Evolutionary conservation across 2,329 filamentous ascomycete species (phyloP).

Genomic region (Daldinia sp.): DNA sequence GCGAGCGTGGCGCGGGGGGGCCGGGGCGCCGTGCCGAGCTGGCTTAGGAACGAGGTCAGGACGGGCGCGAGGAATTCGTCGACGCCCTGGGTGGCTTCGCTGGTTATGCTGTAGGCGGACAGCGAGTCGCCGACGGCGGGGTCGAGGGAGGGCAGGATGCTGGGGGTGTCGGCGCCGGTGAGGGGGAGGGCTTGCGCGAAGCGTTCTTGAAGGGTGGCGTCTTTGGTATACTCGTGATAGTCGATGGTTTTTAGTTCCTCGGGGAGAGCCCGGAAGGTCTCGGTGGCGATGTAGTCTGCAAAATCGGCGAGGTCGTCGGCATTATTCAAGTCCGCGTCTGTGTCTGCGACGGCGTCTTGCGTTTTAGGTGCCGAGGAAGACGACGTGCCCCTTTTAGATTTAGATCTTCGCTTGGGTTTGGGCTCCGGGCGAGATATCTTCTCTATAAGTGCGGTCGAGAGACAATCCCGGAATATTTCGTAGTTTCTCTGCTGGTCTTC

Average conservation of each 20-base stretch:
- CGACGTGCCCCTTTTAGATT: conserved; percentile 42
- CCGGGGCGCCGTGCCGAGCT: conserved; percentile 68
- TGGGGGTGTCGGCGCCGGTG: conserved; percentile 57
- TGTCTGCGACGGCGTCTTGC: conserved; percentile 1
- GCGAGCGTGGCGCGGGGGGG: conserved; percentile 65
- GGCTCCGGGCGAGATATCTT: conserved; percentile 57
- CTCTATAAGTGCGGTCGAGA: conserved; percentile 74
- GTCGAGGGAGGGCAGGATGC: conserved; percentile 63
- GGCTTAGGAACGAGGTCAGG: conserved; percentile 68
- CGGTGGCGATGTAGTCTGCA: conserved; percentile 77
- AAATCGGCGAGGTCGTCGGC: conserved; percentile 81
- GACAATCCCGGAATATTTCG: conserved; percentile 75
- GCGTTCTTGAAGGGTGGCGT: conserved; percentile 56
- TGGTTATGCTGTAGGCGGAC: conserved; percentile 69
- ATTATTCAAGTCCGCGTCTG: conserved; percentile 43
- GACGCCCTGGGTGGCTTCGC: conserved; percentile 53
- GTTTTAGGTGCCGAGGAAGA: conserved; percentile 4
- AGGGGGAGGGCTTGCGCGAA: conserved; percentile 68
- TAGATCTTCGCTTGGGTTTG: conserved; percentile 56
- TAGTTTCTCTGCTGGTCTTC: conserved; percentile 58
- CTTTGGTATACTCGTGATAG: conserved; percentile 63
- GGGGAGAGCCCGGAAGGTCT: conserved; percentile 74
- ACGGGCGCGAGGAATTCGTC: conserved; percentile 69
- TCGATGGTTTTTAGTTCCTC: conserved; percentile 66
- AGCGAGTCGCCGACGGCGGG: conserved; percentile 72